Base-by-base conservation (phyloP, 257 asterid genomes). In the Gynochthodes officinalis region DNA sequence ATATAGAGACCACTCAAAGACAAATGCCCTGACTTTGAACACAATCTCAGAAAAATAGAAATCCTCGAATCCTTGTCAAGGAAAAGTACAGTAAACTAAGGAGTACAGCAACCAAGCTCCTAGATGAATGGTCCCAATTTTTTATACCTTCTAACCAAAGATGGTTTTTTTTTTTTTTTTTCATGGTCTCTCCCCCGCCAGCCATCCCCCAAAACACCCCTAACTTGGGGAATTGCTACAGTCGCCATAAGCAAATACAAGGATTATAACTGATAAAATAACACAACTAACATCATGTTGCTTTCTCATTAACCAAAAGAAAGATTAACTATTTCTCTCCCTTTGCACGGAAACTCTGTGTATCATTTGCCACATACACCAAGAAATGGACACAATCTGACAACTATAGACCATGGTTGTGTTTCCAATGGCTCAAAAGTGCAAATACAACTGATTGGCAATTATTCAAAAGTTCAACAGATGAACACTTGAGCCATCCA, bases 381-480 rank as follows among this genome's bases (percentile, higher is more conserved):
- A 53, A 25, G 68, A 57, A 54, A 64, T 21, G 4, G 42, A 54
- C 52, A 39, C 66, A 54, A 64, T 42, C 60, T 43, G 46, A 43
- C 67, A 72, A 50, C 21, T 66, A 74, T 19, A 74, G 42, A 66
- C 4, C 28, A 5, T 18, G 35, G 16, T 2, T 28, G 33, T 30
- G 40, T 27, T 52, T 16, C 55, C 49, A 53, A 23, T 62, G 15
- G 27, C 64, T n/a, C 68, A 21, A n/a, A 19, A 46, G 35, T 18
- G 19, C 60, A 66, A 68, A 74, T 76, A 62, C 67, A 76, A 70
- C 58, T n/a, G 79, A 61, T 60, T 55, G 44, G 69, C 48, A 69
- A 66, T 78, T 78, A 78, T 78, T 78, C 46, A 57, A 49, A 35
- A 61, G 16, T 27, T 64, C 54, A 69, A 54, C 69, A 78, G 64